Conservation (phyloP, 768 basidiomycete genomes). For the Stropharia rugosoannulata region DNA sequence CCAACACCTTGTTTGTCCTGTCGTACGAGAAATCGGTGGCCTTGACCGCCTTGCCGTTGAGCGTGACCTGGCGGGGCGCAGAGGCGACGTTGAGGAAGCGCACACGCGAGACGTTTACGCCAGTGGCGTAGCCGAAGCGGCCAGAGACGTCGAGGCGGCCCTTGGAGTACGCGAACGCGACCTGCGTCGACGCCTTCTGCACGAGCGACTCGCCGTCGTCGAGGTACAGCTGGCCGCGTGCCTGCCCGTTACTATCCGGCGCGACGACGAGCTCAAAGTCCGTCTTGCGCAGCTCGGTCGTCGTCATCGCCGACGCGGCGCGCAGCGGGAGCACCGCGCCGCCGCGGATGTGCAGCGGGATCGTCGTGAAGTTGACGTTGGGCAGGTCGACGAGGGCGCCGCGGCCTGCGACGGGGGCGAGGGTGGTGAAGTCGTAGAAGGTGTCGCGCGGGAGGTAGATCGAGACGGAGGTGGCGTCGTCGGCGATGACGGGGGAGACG, state of each 20-base stretch:
- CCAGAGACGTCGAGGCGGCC: constrained; percentile 34
- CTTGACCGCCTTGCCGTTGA: constrained; percentile 26
- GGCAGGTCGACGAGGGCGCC: constrained; percentile 43
- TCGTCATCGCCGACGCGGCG: constrained; percentile 57
- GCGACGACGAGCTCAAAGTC: constrained; percentile 68
- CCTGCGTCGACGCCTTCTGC: constrained; percentile 28
- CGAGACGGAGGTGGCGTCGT: constrained; percentile 54
- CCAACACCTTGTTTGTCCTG: constrained; percentile 37
- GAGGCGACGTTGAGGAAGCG: constrained; percentile 35
- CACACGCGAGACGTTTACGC: constrained; percentile 35
- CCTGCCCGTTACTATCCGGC: constrained; percentile 48
- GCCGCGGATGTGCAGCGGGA: constrained; percentile 63
- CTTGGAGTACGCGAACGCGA: constrained; percentile 31
- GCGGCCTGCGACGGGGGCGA: constrained; percentile 44
- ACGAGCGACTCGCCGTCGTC: constrained; percentile 62
- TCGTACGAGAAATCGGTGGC: constrained; percentile 31
- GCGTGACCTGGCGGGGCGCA: constrained; percentile 26
- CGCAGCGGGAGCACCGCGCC: constrained; percentile 61
- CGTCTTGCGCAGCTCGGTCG: constrained; percentile 46
- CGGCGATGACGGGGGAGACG: constrained; percentile 66
- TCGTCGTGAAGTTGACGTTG: constrained; percentile 52
- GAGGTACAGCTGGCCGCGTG: constrained; percentile 54
- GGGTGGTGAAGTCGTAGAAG: constrained; percentile 64
- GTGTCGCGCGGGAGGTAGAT: constrained; percentile 63
- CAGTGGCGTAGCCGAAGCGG: constrained; percentile 33